Evolutionary conservation across 208 protist genomes (phyloP).

Genomic region (Trypanosoma scelopori): DNA sequence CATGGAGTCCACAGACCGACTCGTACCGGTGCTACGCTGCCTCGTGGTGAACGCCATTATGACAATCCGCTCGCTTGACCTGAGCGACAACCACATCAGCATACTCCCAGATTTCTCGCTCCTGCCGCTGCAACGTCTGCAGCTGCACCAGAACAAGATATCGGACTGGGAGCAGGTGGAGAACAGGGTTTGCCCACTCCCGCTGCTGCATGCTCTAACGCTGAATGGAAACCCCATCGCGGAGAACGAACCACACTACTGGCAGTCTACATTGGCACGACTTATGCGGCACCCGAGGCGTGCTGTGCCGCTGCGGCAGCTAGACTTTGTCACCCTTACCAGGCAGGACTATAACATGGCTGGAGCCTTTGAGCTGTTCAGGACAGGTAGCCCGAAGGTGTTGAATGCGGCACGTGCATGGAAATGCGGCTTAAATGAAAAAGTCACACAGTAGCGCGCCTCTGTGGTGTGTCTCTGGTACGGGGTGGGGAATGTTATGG

Average conservation of each 20-base stretch:
- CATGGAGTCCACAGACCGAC: constrained; percentile 48
- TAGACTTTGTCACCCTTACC: constrained; percentile 84
- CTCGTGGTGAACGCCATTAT: constrained; percentile 75
- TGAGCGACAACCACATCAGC: constrained; percentile 71
- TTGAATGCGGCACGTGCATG: constrained; percentile 36
- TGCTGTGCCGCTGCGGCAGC: constrained; percentile 49
- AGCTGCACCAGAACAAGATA: constrained; percentile 79
- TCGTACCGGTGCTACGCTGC: constrained; percentile 65
- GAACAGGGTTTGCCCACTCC: constrained; percentile 56
- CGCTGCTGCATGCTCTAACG: constrained; percentile 54
- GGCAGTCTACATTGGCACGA: constrained; percentile 46
- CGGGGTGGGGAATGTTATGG: too few species aligned
- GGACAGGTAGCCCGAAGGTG: constrained; percentile 41
- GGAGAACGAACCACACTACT: constrained; percentile 61
- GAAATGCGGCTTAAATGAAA: constrained; percentile 18
- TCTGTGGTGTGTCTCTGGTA: neutral
- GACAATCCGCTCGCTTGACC: constrained; percentile 72
- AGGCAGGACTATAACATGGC: constrained; percentile 76
- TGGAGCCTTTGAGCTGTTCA: constrained; percentile 64
- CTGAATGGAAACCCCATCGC: constrained; percentile 86
- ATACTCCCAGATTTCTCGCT: constrained; percentile 58
- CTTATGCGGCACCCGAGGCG: constrained; percentile 55
- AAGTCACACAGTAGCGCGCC: neutral
- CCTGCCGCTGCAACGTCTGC: constrained; percentile 71
- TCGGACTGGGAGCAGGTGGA: constrained; percentile 72